phyloP scores from a whole-genome alignment of 2,329 filamentous ascomycete species.

The Fonsecaea pedrosoi region DNA sequence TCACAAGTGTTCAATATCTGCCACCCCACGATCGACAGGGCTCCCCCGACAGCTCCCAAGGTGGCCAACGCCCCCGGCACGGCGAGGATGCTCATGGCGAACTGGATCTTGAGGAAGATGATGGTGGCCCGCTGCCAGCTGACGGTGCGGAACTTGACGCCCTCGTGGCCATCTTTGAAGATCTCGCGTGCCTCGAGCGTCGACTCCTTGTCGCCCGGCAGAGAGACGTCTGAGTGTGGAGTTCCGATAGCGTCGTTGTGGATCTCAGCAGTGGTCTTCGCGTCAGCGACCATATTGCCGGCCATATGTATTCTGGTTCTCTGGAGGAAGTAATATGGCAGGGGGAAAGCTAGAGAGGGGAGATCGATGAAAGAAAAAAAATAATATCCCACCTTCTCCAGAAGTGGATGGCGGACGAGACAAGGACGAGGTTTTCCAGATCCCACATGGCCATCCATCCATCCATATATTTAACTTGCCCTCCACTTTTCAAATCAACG shows the following conservation, averaged over 20 bases:
- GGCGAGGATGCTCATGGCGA: slow-evolving; percentile 58
- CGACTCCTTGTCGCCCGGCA: slow-evolving; percentile 11
- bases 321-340: neutral
- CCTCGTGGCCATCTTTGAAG: slow-evolving; percentile 56
- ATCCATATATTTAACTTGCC: too few species aligned
- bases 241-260: slow-evolving; percentile 5
- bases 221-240: slow-evolving; percentile 4
- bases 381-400: slow-evolving; percentile 1
- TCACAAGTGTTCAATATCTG: slow-evolving; percentile 56
- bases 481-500: too few species aligned
- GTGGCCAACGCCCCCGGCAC: slow-evolving; percentile 57
- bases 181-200: slow-evolving; percentile 48
- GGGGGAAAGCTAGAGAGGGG: too few species aligned
- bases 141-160: slow-evolving; percentile 62
- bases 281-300: neutral
- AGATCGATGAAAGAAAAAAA: neutral
- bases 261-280: neutral
- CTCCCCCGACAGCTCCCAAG: slow-evolving; percentile 57
- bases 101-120: slow-evolving; percentile 59
- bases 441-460: neutral
- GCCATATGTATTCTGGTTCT: neutral
- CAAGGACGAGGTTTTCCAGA: neutral
- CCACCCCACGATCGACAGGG: slow-evolving; percentile 58
- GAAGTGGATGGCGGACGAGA: neutral
- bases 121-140: slow-evolving; percentile 59